Base-by-base conservation (phyloP, 2,329 filamentous ascomycete species). In the Hypoxylon rubiginosum region DNA sequence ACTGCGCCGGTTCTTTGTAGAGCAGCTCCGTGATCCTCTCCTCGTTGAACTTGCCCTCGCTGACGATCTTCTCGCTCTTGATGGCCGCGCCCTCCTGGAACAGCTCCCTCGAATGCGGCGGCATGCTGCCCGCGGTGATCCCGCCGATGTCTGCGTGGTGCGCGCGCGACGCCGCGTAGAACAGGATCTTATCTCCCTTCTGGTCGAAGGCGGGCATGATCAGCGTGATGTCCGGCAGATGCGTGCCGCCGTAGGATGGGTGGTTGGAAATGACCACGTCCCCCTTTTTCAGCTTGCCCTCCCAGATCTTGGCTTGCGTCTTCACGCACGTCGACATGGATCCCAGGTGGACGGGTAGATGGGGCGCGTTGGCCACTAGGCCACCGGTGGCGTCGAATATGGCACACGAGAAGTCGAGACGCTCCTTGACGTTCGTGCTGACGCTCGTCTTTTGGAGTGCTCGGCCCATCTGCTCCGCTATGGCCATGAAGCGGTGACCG, bases 251-350 rank as follows among this genome's bases (percentile, higher is more conserved):
- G 73, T 90, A 94, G 76, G 93, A 92, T 0, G 92, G 92, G 74
- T 96, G 92, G 72, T 96, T 96, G 0, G 91, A 92, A 5, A 95
- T 91, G 45, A 96, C 86, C 0, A 96, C 92, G 76, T 96, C 92
- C 32, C 92, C 92, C 61, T 86, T 89, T 73, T 92, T 91, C 56
- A 96, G 81, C 70, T 91, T 92, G 5, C 91, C 91, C 71, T 89
- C 86, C 92, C 92, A 96, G 61, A 94, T 92, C 71, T 91, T 86
- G 4, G 92, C 90, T 79, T 95, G 92, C 51, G 91, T 91, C 64
- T 87, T 85, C 1, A 95, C 91, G 53, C 92, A 94, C 9, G 92
- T 94, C n/a, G 91, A 92, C 92, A 95, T 94, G 51, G 90, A 93
- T 28, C 92, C 92, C 10, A 96, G 82, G 75, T 95, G 92, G 0